Conservation (phyloP, 441 rosid species). For the Erodium chrysanthum region DNA sequence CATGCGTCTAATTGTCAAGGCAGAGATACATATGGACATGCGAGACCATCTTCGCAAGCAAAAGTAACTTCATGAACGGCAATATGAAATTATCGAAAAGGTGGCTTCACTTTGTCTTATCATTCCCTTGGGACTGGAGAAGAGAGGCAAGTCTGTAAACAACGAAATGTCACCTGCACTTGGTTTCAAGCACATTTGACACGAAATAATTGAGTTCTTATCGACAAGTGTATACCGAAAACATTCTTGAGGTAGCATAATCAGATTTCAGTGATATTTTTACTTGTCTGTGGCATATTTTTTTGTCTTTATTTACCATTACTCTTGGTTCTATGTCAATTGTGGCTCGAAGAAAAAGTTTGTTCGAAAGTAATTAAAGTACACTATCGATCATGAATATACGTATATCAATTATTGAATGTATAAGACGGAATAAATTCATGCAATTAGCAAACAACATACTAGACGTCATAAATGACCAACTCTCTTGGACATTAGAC, state of each 20-base stretch:
- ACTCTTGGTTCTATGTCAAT: too few relatives aligned
- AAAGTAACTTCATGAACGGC: conserved; percentile 8
- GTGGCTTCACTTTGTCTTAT: neutral
- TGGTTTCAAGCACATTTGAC: neutral
- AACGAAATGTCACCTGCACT: neutral
- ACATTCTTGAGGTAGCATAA: neutral
- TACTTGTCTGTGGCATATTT: too few relatives aligned
- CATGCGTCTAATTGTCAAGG: conserved; percentile 64
- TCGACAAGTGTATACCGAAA: neutral
- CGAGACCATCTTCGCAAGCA: conserved; percentile 58
- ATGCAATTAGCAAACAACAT: too few relatives aligned
- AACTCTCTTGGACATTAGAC: too few relatives aligned
- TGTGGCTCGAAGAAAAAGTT: too few relatives aligned
- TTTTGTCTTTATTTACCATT: too few relatives aligned
- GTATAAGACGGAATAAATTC: too few relatives aligned
- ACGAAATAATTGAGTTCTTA: neutral
- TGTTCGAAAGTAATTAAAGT: too few relatives aligned
- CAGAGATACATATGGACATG: conserved; percentile 66
- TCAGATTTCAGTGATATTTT: neutral
- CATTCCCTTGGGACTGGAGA: too few relatives aligned
- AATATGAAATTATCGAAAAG: neutral
- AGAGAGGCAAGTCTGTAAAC: neutral
- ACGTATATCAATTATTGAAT: too few relatives aligned
- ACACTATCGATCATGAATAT: too few relatives aligned
- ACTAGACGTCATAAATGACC: too few relatives aligned